Evolutionary conservation across 306 rosid genomes (phyloP), one percentile per base, ranked within the genome.

Genomic region (Quercus dentata): DNA sequence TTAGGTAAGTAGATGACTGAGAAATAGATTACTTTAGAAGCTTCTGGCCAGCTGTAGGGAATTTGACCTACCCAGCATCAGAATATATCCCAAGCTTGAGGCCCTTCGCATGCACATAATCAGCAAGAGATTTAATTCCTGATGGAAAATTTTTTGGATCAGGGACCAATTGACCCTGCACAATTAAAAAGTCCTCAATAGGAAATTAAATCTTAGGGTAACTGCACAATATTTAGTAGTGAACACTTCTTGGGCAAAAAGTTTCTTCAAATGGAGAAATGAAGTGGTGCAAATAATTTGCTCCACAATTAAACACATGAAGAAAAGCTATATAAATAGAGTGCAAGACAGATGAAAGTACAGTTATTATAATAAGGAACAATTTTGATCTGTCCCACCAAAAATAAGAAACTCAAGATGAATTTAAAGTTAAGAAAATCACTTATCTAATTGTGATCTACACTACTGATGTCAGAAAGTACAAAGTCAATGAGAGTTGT

Each of bases 71-170:
- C 99, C 99, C 99, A 21, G 99, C 99, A 89, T 90, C 96, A 72
- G 99, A 93, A 88, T 95, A 95, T 58, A 92, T 91, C 76, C 99
- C 99, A 83, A 95, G 89, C 88, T 91, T 93, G 74, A 93, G 95
- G 83, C 96, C 99, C 86, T 87, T 91, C 41, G 82, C 85, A 75
- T 95, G 98, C 35, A 93, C 79, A 81, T 95, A 93, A 88, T 95
- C 96, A 54, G 99, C 91, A 69, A 95, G 81, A 27, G 97, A 91
- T 84, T 91, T 93, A 83, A 95, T 90, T 95, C 99, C 99, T 4
- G 96, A 93, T 2, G 99, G 94, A 86, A 95, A 95, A 77, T 87
- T 69, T 80, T 85, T 86, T 28, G 69, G 82, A 85, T 95, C 89
- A 74, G 97, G 90, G 74, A 89, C 91, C 85, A 95, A 76, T 76